phyloP scores from a whole-genome alignment of 108 stramenopile genomes.

The Heterococcus sp. region DNA sequence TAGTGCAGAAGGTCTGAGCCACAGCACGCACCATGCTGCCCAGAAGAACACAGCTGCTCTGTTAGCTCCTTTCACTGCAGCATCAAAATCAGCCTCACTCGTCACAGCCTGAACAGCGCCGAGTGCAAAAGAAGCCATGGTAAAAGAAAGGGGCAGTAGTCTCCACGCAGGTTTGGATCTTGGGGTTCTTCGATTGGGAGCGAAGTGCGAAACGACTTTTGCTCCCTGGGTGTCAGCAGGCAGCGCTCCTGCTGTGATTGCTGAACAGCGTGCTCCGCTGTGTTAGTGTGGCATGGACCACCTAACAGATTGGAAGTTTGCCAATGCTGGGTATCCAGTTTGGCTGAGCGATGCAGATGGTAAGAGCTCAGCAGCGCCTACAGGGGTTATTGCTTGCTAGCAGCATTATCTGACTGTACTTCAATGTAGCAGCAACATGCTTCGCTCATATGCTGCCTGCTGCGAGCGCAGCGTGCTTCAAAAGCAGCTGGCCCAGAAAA shows the following conservation, averaged over 20 bases:
- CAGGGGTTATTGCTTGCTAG: background rate
- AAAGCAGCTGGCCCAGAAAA: too few species aligned
- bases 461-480: background rate
- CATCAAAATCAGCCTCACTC: background rate
- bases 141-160: too few species aligned
- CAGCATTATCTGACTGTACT: background rate
- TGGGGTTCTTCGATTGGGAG: too few species aligned
- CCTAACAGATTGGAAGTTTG: background rate
- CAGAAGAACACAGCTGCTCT: slow-evolving; percentile 22
- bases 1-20: too few species aligned
- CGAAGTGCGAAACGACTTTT: too few species aligned
- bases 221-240: too few species aligned
- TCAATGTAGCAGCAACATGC: background rate
- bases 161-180: too few species aligned
- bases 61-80: background rate
- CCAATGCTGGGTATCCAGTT: background rate
- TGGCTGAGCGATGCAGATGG: background rate
- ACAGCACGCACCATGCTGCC: slow-evolving; percentile 22
- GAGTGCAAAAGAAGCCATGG: background rate
- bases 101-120: background rate
- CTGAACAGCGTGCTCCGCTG: too few species aligned
- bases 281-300: background rate
- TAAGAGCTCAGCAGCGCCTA: background rate
- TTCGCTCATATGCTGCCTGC: background rate
- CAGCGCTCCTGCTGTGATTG: too few species aligned